Conservation (phyloP, 176 grass and related monocot genomes). For the Otatea glauca region DNA sequence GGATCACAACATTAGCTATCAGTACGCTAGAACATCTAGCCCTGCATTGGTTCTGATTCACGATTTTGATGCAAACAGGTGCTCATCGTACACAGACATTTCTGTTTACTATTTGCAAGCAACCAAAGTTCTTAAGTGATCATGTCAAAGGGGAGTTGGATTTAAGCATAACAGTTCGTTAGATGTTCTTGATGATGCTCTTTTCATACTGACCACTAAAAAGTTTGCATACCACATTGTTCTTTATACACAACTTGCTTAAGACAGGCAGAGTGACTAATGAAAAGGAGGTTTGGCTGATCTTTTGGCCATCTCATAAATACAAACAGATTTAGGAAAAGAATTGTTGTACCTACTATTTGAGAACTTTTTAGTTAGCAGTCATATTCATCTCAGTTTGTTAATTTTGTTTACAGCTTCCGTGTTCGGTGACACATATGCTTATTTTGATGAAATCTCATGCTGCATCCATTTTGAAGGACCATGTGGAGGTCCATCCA, state of each 20-base stretch:
- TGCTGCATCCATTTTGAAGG: background rate
- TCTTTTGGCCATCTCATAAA: background rate
- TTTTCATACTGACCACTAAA: background rate
- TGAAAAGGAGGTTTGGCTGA: background rate
- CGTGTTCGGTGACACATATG: background rate
- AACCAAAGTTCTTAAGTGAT: slow-evolving; percentile 11
- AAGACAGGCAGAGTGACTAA: background rate
- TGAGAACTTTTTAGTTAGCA: background rate
- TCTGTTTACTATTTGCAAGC: slow-evolving; percentile 18
- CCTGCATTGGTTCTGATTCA: slow-evolving; percentile 88
- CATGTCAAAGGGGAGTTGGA: background rate
- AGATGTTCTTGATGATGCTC: background rate
- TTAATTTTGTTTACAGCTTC: background rate
- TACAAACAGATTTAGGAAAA: background rate
- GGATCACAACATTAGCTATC: slow-evolving; percentile 78
- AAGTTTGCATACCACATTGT: background rate
- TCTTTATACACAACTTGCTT: background rate
- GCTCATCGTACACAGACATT: slow-evolving; percentile 26
- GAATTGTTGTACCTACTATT: background rate
- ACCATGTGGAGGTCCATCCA: no score
- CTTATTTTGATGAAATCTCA: background rate
- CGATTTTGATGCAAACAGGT: slow-evolving; percentile 94
- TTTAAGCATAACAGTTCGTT: background rate
- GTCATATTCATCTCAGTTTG: background rate
- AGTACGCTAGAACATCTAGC: slow-evolving; percentile 62